Evolutionary conservation across 2,329 filamentous ascomycete genomes (phyloP), one percentile per base, ranked within the genome.

Genomic region (Exophiala phaeomuriformis): DNA sequence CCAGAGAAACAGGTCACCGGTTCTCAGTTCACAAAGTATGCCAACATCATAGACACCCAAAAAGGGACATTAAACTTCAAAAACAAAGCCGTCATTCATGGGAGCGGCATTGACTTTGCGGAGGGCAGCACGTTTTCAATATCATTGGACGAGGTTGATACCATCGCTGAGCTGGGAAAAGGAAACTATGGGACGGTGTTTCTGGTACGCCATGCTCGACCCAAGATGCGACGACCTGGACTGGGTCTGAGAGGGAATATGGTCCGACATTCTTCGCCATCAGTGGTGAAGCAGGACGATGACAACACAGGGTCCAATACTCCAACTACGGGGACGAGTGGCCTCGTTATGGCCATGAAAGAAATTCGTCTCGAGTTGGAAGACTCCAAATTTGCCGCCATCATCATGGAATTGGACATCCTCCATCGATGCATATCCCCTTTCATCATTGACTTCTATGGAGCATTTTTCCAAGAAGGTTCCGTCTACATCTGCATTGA

Each of bases 401-500:
- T 98, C 66, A 86, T 97, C 64, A 98, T 97, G 81, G 93, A 98
- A 71, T 77, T 98, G 45, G 89, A 98, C 65, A 91, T 98, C 59
- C 76, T 98, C 2, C 93, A 98, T 72, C 87, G 93, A 63, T 98
- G 93, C 66, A 78, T 93, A 2, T 96, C 90, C 1, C 91, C 93
- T 0, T 95, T 91, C 70, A 97, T 98, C 63, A 93, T 98, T 69
- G 91, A 98, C 67, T 98, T 98, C 65, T 98, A 97, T 68, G 93
- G 93, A 0, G 93, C 93, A 3, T 98, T 98, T 69, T 98, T 96
- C 77, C 93, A 98, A 67, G 93, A 98, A 73, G 91, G 93, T 30
- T 93, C 93, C 0, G 93, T 98, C 1, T 98, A 98, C 71, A 97
- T 98, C 69, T 98, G 93, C 72, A 95, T 98, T 69, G 93, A 98